Evolutionary conservation across 495 filamentous ascomycete genomes (phyloP), one percentile per base, ranked within the genome.

Genomic region (Rhizodiscina lignyota): DNA sequence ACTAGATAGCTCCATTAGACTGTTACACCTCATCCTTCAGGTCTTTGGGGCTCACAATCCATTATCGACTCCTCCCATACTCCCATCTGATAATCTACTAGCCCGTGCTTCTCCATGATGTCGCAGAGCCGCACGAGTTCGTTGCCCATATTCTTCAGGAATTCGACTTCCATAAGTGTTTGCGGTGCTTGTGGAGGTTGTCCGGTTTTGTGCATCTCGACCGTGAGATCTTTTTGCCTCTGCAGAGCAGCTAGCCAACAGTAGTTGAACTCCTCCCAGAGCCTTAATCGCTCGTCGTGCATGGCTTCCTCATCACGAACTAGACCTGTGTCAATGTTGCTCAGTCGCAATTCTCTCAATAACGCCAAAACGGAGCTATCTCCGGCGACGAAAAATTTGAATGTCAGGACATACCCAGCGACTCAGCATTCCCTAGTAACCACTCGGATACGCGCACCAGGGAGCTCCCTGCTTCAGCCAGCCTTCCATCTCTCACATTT

Each of bases 61-160:
- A 93, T 66, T 44, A 97, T 94, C 44, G 81, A 78, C 52, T 94
- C 86, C 55, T 96, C 89, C 71, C 82, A 87, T 30, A 96, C 81
- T 2, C 89, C 89, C 61, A 93, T 89, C 48, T 96, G 78, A 53
- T 94, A 97, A 58, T 97, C 89, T 4, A 97, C 87, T 18, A 97
- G 60, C 12, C 89, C 89, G 45, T 91, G 73, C 36, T 74, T 71
- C 50, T 94, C 89, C 36, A 97, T 66, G 24, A 67, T 67, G 53
- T 97, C 87, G 51, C 86, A 89, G 15, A 89, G 61, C 34, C 72
- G 67, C 33, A 93, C 69, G 24, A 96, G 51, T 40, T 91, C 76
- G 34, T 76, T 72, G 32, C 81, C 85, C 70, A 96, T 76, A 39
- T 68, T 72, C 39, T 82, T 72, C 39, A 97, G 63, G 11, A 61